Evolutionary conservation across 495 filamentous ascomycete genomes (phyloP).

Genomic region (Penicillium malachiteum): DNA sequence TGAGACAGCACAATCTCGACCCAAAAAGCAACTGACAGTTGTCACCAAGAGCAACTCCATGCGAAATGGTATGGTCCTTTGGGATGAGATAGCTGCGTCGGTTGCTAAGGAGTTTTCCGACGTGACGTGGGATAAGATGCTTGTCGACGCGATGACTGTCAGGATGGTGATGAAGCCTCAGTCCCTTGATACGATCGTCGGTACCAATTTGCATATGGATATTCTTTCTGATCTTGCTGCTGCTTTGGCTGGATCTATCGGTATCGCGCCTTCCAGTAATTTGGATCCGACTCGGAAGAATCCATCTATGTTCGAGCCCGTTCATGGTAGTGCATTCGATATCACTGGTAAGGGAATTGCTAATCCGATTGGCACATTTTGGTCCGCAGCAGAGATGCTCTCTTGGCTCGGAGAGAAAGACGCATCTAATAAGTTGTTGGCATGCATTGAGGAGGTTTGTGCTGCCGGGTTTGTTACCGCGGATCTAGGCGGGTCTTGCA

Average conservation of each 20-base stretch:
- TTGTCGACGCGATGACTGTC: slow-evolving; percentile 54
- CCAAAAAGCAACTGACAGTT: slow-evolving; percentile 44
- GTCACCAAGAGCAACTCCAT: slow-evolving; percentile 55
- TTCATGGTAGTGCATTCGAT: slow-evolving; percentile 62
- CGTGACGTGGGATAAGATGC: slow-evolving; percentile 49
- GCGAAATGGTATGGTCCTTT: slow-evolving; percentile 50
- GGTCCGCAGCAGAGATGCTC: slow-evolving; percentile 64
- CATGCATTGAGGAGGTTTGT: slow-evolving; percentile 54
- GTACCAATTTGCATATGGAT: slow-evolving; percentile 52
- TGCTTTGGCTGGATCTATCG: slow-evolving; percentile 47
- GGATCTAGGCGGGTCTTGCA: slow-evolving; percentile 54
- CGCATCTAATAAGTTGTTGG: slow-evolving; percentile 52
- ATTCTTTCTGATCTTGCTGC: slow-evolving; percentile 54
- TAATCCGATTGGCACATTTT: slow-evolving; percentile 66
- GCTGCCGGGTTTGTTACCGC: slow-evolving; percentile 49
- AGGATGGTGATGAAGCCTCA: slow-evolving; percentile 49
- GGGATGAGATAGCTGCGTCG: slow-evolving; percentile 44
- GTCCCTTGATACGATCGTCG: slow-evolving; percentile 51
- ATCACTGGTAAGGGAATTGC: slow-evolving; percentile 64
- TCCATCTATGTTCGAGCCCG: slow-evolving; percentile 61
- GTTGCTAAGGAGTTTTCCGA: slow-evolving; percentile 47
- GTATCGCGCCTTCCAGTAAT: slow-evolving; percentile 54
- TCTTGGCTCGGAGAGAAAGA: slow-evolving; percentile 55
- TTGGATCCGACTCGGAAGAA: slow-evolving; percentile 56
- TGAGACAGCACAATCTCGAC: slow-evolving; percentile 38